These are phyloP conservation scores for Magnolia officinalis DNA, from an alignment of 164 flowering plant species.

Conservation along the genomic window DNA sequence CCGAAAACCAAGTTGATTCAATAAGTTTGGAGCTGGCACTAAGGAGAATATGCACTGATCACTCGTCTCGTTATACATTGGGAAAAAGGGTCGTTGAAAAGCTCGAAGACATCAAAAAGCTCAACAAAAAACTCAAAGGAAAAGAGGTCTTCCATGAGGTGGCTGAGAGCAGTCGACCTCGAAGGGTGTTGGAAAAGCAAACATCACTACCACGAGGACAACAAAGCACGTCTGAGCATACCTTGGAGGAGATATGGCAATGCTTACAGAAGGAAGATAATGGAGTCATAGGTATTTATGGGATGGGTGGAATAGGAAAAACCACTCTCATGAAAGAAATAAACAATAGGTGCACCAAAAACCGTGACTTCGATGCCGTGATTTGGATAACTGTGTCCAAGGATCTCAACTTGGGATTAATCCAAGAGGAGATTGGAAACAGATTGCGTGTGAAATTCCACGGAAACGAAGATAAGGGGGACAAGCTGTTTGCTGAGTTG, in stretches of 20 bases:
- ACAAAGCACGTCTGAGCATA: background rate
- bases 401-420: background rate
- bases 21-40: too few species aligned
- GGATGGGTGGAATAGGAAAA: background rate
- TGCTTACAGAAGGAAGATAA: background rate
- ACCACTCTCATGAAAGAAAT: conserved; percentile 2
- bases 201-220: too few species aligned
- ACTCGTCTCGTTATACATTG: too few species aligned
- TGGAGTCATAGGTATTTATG: background rate
- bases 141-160: too few species aligned
- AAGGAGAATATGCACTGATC: too few species aligned
- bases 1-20: too few species aligned
- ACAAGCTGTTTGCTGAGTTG: background rate
- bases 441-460: background rate
- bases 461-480: background rate
- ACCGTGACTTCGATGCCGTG: background rate
- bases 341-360: background rate
- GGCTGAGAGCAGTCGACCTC: too few species aligned
- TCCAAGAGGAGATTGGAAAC: background rate
- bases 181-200: too few species aligned
- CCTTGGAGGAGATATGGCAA: conserved; percentile 1
- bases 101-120: too few species aligned
- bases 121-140: too few species aligned
- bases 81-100: too few species aligned
- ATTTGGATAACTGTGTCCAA: background rate